Percentiles rank a stretch among this genome's conserved stretches.
Evolutionary conservation across 331 rosid genomes (phyloP).

Genomic region (Pyracantha coccinea): DNA sequence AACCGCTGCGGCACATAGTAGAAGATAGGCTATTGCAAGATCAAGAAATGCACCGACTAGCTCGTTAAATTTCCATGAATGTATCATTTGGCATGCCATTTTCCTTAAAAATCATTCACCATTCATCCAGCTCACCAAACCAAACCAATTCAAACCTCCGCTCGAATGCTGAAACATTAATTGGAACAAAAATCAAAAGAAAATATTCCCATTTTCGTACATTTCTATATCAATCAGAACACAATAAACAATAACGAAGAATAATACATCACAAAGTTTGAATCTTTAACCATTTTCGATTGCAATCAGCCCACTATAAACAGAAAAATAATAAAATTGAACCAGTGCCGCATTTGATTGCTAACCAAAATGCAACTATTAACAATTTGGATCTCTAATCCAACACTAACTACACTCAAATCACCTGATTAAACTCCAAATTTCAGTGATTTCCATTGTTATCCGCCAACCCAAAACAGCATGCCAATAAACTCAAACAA

Average conservation of each 20-base stretch:
- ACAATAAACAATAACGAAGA: background rate
- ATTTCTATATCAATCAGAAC: background rate
- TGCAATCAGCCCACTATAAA: background rate
- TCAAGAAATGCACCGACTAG: constrained; percentile 50
- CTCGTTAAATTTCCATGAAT: constrained; percentile 32
- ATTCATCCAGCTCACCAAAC: background rate
- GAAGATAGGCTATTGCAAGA: constrained; percentile 29
- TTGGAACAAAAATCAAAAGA: background rate
- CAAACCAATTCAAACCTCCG: background rate
- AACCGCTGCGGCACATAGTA: constrained; percentile 30
- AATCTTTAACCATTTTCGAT: background rate
- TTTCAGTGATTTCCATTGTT: background rate
- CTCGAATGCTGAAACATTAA: background rate
- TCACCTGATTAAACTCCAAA: background rate
- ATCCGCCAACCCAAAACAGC: background rate
- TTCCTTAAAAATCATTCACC: background rate
- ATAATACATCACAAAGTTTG: background rate
- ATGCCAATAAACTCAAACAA: background rate
- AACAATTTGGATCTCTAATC: too few relatives aligned
- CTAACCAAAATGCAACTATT: background rate
- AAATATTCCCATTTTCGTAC: background rate
- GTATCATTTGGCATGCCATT: constrained; percentile 28
- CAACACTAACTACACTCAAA: background rate
- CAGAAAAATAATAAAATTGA: background rate
- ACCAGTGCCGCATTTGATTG: background rate